Evolutionary conservation across 257 asterid species (phyloP).

Genomic region (Oldenlandia corymbosa): DNA sequence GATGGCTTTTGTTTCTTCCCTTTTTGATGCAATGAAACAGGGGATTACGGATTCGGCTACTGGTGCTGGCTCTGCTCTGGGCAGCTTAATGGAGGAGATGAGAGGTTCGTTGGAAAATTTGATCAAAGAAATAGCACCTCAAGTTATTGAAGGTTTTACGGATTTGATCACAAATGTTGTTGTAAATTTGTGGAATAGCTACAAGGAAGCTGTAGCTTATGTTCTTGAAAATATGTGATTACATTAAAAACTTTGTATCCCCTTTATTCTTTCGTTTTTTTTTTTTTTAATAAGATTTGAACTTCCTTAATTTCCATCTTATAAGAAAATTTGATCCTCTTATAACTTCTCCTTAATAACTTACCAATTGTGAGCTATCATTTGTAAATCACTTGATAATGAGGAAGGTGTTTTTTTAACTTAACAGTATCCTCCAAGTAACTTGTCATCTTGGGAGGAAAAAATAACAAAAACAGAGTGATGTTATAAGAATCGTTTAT

Average conservation of each 20-base stretch:
- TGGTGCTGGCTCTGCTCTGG: conserved; percentile 21
- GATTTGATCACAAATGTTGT: conserved; percentile 37
- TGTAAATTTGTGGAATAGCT: conserved; percentile 37
- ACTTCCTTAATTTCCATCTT: no score
- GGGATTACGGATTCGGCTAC: conserved; percentile 24
- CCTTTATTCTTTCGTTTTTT: neutral
- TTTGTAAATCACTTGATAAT: no score
- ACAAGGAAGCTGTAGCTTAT: conserved; percentile 42
- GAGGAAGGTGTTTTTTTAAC: no score
- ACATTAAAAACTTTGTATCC: conserved; percentile 27
- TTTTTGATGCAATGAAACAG: conserved; percentile 37
- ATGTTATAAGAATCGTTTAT: no score
- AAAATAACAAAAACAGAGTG: no score
- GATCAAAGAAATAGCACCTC: conserved; percentile 31
- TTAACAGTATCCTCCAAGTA: no score
- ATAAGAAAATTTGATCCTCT: no score
- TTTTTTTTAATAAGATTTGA: no score
- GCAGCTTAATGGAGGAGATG: conserved; percentile 35
- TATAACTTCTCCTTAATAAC: no score
- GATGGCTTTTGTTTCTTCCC: conserved; percentile 21
- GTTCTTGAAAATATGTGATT: conserved; percentile 28
- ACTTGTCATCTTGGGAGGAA: no score
- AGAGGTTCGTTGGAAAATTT: conserved; percentile 29
- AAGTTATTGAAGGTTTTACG: conserved; percentile 33
- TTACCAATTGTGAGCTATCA: no score